Conservation (phyloP, 352 stramenopile species). For the Pythium utonaiense region DNA sequence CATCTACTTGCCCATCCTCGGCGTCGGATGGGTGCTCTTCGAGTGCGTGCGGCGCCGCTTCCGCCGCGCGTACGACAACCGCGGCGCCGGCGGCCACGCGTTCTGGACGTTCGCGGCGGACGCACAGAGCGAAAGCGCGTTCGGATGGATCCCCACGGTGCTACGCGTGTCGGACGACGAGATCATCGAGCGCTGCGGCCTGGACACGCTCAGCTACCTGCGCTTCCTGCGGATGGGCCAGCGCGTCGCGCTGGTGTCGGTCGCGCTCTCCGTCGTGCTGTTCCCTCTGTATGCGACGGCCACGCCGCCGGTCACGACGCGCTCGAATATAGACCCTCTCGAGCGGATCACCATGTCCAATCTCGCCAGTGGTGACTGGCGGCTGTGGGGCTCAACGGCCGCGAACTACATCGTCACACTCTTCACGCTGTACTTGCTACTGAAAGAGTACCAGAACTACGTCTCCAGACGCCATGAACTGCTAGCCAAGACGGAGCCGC, state of each 20-base stretch:
- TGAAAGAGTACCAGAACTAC: conserved; percentile 66
- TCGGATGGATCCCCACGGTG: conserved; percentile 48
- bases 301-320: conserved; percentile 16
- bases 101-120: conserved; percentile 26
- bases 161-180: conserved; percentile 57
- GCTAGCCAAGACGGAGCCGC: conserved; percentile 43
- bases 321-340: conserved; percentile 40
- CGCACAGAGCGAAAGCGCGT: conserved; percentile 17
- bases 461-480: conserved; percentile 54
- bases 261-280: conserved; percentile 51
- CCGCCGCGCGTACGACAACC: conserved; percentile 50
- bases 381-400: conserved; percentile 60
- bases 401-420: conserved; percentile 52
- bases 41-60: conserved; percentile 54
- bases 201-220: conserved; percentile 75
- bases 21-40: conserved; percentile 49
- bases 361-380: conserved; percentile 38
- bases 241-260: conserved; percentile 57
- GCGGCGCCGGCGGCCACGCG: conserved; percentile 28
- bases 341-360: conserved; percentile 77
- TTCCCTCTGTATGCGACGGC: conserved; percentile 75
- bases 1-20: conserved; percentile 65
- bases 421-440: conserved; percentile 54
- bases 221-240: conserved; percentile 64
- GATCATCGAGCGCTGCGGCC: conserved; percentile 60